These are phyloP conservation scores for Aspergillus flavus DNA, from an alignment of 2,329 filamentous ascomycete species.

Conservation along the genomic window DNA sequence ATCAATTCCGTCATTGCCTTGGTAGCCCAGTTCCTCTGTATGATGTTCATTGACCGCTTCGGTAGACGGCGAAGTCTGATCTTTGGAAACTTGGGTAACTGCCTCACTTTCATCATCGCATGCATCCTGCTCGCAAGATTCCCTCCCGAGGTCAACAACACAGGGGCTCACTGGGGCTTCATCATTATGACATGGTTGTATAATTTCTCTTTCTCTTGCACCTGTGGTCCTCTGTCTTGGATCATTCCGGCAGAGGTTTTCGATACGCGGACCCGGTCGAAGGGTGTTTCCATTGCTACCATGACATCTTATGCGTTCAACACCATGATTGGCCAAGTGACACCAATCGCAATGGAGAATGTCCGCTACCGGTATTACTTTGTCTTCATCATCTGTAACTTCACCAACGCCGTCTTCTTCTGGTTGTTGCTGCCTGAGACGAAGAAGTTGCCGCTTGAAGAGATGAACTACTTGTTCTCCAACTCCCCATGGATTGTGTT, in stretches of 20 bases:
- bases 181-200: constrained; percentile 78
- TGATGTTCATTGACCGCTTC: constrained; percentile 65
- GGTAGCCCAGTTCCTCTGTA: constrained; percentile 68
- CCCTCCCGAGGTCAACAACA: constrained; percentile 57
- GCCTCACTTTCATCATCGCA: constrained; percentile 71
- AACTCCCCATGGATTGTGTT: constrained; percentile 66
- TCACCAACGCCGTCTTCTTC: constrained; percentile 69
- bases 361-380: constrained; percentile 62
- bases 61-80: constrained; percentile 76
- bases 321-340: constrained; percentile 73
- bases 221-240: constrained; percentile 69
- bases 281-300: constrained; percentile 73
- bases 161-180: constrained; percentile 55
- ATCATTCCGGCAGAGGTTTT: constrained; percentile 69
- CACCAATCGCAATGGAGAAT: constrained; percentile 59
- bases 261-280: constrained; percentile 73
- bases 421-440: constrained; percentile 70
- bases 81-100: constrained; percentile 70
- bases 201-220: constrained; percentile 74
- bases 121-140: constrained; percentile 60
- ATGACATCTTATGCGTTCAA: constrained; percentile 76
- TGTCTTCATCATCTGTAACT: constrained; percentile 68
- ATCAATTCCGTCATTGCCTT: constrained; percentile 73
- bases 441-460: constrained; percentile 63
- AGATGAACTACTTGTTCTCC: constrained; percentile 69